These are phyloP conservation scores for Penicillium crustosum DNA, from an alignment of 2,329 filamentous ascomycete species.

Conservation along the genomic window DNA sequence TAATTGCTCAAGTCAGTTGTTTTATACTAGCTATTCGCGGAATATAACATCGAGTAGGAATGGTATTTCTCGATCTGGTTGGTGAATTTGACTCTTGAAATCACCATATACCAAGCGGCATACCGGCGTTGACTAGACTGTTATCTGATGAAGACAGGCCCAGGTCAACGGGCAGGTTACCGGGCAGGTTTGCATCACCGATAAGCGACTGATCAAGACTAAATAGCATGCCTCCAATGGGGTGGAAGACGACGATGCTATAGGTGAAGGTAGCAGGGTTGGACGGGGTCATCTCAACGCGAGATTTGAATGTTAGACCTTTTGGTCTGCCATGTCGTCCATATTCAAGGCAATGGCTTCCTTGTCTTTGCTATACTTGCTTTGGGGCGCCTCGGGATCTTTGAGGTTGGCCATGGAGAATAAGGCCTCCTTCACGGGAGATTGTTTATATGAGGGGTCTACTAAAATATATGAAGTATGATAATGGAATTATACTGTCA, in stretches of 20 bases:
- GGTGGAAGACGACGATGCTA: constrained; percentile 68
- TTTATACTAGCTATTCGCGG: too few relatives aligned
- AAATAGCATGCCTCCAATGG: constrained; percentile 70
- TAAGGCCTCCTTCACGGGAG: constrained; percentile 4
- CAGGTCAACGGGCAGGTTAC: constrained; percentile 58
- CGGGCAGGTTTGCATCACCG: constrained; percentile 63
- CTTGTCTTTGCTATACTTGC: constrained; percentile 26
- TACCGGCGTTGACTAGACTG: constrained; percentile 67
- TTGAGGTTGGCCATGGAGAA: constrained; percentile 23
- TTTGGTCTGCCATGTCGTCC: constrained; percentile 29
- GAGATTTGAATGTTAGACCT: constrained; percentile 18
- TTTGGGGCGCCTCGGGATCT: constrained; percentile 28
- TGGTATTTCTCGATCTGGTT: too few relatives aligned
- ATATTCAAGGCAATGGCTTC: constrained; percentile 26
- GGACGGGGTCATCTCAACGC: constrained; percentile 55
- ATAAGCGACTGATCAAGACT: constrained; percentile 73
- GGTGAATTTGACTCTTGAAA: too few relatives aligned
- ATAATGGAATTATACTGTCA: neutral
- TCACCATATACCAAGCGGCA: constrained; percentile 56
- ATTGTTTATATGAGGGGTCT: neutral
- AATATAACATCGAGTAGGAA: too few relatives aligned
- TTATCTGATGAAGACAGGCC: constrained; percentile 57
- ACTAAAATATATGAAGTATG: neutral
- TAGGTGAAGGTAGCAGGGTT: constrained; percentile 67
- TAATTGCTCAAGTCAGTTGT: too few relatives aligned